Evolutionary conservation across 805 yeast genomes (phyloP), one percentile per base, ranked within the genome.

Genomic region (Ogataea kodamae): DNA sequence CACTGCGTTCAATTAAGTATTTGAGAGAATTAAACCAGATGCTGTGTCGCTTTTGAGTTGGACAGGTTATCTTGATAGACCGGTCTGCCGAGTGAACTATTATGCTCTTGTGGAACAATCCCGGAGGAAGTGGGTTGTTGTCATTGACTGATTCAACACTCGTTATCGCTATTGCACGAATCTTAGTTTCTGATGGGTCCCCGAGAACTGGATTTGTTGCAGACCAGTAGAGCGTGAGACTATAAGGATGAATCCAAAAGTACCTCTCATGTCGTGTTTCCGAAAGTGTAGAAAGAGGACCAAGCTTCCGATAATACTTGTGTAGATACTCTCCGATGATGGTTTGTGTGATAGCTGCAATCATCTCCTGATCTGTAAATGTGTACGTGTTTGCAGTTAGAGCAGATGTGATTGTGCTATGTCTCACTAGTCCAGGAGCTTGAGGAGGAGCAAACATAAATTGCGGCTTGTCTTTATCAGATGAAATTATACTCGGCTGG

Each of bases 191-290:
- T 1, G 79, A 64, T 7, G 87, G 83, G 46, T 82, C 80, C 3
- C 76, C 72, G 29, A 82, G 55, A 0, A 81, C 81, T 1, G 97
- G 97, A 51, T 84, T 85, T 9, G 78, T 69, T 5, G 74, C 70
- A 3, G 90, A 80, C 98, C 98, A 90, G 59, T 86, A 88, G 28
- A 90, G 66, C 0, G 96, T 86, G 65, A 87, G 63, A 6, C 92
- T 81, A 59, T 89, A 89, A 3, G 98, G 97, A 60, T 90, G 95
- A 27, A 92, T 76, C 97, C 97, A 92, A 70, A 90, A 90, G 63
- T 76, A 90, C 45, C 97, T 72, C 53, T 83, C 92, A 54, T 90
- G 98, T 40, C 96, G 74, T 25, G 74, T 73, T 31, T 87, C 92
- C 0, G 90, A 74, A 13, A 86, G 70, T 1, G 81, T 70, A 22